A percentile compares a stretch with the other conserved stretches of the same genome.
These are phyloP conservation scores for Lojkania enalia DNA, from an alignment of 2,329 filamentous ascomycete species.

Conservation along the genomic window DNA sequence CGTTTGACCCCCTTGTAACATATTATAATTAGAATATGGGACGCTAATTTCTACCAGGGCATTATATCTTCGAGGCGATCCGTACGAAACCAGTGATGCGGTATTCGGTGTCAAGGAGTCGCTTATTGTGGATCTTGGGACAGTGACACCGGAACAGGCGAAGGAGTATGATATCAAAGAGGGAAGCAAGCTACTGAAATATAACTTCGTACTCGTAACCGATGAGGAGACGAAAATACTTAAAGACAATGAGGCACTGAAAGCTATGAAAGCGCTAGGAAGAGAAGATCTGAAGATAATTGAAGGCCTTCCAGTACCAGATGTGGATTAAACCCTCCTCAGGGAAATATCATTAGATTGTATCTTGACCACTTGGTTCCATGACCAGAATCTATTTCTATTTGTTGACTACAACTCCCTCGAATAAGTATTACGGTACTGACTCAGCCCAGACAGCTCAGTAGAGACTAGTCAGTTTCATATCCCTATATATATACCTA, in stretches of 20 bases:
- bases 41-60: slow-evolving; percentile 55
- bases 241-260: slow-evolving; percentile 66
- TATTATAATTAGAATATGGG: neutral
- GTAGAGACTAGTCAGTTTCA: too few species aligned
- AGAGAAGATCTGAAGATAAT: slow-evolving; percentile 69
- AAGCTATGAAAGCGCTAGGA: slow-evolving; percentile 69
- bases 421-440: too few species aligned
- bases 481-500: too few species aligned
- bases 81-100: slow-evolving; percentile 80
- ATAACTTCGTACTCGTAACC: slow-evolving; percentile 78
- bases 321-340: slow-evolving; percentile 58
- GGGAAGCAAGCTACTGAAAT: slow-evolving; percentile 65
- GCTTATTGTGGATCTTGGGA: slow-evolving; percentile 53
- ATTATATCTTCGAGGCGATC: slow-evolving; percentile 75
- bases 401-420: too few species aligned
- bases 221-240: slow-evolving; percentile 69
- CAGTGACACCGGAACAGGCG: slow-evolving; percentile 31
- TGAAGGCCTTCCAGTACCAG: slow-evolving; percentile 75
- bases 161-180: slow-evolving; percentile 60
- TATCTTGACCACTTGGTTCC: too few species aligned
- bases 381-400: too few species aligned
- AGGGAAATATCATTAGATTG: too few species aligned
- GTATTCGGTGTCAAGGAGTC: slow-evolving; percentile 87
- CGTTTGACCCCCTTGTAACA: slow-evolving; percentile 43
- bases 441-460: too few species aligned